A percentile compares a stretch with the other conserved stretches of the same genome.
Conservation (phyloP, 140 eudicot species). For the Anethum foeniculum region DNA sequence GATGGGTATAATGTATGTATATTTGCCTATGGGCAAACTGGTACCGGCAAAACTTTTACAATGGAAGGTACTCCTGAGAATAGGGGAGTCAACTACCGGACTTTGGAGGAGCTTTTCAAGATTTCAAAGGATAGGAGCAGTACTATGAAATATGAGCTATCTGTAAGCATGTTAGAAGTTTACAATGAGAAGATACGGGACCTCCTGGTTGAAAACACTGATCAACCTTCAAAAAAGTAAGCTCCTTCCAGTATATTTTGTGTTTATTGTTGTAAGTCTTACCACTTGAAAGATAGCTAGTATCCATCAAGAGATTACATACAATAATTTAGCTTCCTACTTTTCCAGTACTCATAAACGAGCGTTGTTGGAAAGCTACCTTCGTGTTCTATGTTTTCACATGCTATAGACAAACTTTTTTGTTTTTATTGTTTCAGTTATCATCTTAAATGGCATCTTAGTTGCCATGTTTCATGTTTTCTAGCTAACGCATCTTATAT, state of each 20-base stretch:
- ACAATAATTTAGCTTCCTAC: not conserved
- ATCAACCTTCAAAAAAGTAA: slow-evolving; percentile 72
- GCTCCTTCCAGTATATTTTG: not conserved
- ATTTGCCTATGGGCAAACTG: slow-evolving; percentile 97
- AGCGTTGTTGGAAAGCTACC: not conserved
- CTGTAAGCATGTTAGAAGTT: slow-evolving; percentile 95
- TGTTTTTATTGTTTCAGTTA: not conserved
- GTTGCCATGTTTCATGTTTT: not conserved
- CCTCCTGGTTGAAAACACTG: slow-evolving; percentile 66
- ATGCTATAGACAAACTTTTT: not conserved
- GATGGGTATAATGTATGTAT: slow-evolving; percentile 96
- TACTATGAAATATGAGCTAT: slow-evolving; percentile 59
- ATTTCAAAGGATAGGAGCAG: slow-evolving; percentile 55
- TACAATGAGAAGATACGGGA: slow-evolving; percentile 92
- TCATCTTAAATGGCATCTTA: not conserved
- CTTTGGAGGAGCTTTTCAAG: slow-evolving; percentile 71
- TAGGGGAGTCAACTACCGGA: slow-evolving; percentile 92
- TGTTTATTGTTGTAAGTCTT: not conserved
- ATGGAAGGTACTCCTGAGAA: slow-evolving; percentile 92
- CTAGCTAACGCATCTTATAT: not conserved
- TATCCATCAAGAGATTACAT: not conserved
- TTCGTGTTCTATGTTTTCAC: not conserved
- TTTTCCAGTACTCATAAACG: not conserved
- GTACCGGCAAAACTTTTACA: slow-evolving; percentile 92
- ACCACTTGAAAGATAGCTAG: not conserved